Percentiles rank a stretch among this genome's conserved stretches.
Evolutionary conservation across 2,329 filamentous ascomycete genomes (phyloP).

Genomic region (Trichoderma harzianum): DNA sequence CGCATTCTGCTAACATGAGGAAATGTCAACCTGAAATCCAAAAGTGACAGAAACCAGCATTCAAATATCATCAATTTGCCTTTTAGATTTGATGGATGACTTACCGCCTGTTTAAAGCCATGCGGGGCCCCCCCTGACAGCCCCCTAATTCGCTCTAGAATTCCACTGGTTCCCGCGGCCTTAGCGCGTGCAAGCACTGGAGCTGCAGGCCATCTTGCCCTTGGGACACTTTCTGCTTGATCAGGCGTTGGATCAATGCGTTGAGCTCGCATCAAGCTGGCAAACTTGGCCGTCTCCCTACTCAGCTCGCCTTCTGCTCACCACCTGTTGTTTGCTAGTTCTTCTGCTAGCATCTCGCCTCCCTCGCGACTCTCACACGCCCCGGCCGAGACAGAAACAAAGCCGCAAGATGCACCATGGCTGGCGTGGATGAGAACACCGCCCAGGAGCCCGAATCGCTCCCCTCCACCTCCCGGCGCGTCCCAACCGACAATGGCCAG

Average conservation of each 20-base stretch:
- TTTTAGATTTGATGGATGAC: background rate
- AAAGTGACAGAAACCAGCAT: background rate
- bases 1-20: background rate
- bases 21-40: background rate
- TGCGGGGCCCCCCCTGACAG: constrained; percentile 12
- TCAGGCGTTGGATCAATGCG: background rate
- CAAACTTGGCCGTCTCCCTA: background rate
- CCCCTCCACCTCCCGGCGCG: constrained; percentile 12
- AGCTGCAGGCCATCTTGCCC: constrained; percentile 7
- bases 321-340: background rate
- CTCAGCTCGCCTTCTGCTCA: background rate
- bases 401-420: constrained; percentile 20
- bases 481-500: constrained; percentile 1
- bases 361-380: background rate
- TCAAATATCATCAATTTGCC: background rate
- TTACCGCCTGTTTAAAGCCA: constrained; percentile 5
- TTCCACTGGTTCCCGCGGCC: background rate
- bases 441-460: constrained; percentile 12
- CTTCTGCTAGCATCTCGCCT: background rate
- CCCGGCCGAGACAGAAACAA: background rate
- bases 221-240: background rate
- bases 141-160: constrained; percentile 12
- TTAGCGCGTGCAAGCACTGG: constrained; percentile 12
- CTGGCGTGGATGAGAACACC: constrained; percentile 19
- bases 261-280: constrained; percentile 15